Conservation (phyloP, 1,284 basidiomycete genomes). For the Boletus mariae region DNA sequence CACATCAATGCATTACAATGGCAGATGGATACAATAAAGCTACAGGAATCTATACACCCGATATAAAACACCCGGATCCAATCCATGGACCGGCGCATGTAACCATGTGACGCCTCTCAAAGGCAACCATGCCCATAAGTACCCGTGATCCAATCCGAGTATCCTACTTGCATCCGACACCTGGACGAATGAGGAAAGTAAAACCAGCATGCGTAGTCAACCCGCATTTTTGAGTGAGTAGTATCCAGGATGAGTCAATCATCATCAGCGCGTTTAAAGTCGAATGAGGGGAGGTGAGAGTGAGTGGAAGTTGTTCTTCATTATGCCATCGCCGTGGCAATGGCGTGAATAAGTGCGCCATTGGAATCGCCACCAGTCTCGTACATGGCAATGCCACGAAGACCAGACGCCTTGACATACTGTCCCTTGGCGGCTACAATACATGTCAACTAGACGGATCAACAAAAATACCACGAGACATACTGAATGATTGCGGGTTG, state of each 20-base stretch:
- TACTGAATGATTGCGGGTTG: slow-evolving; percentile 49
- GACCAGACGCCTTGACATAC: slow-evolving; percentile 47
- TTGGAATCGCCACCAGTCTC: slow-evolving; percentile 59
- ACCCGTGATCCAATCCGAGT: not conserved
- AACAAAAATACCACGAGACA: slow-evolving; percentile 2
- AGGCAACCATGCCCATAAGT: not conserved
- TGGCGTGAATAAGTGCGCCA: slow-evolving; percentile 54
- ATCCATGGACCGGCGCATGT: not conserved
- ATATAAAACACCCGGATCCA: not conserved
- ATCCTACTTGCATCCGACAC: slow-evolving; percentile 3
- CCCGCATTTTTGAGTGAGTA: not conserved
- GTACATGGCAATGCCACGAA: slow-evolving; percentile 66
- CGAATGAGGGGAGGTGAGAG: slow-evolving; percentile 8
- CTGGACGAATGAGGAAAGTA: not conserved
- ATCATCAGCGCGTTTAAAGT: slow-evolving; percentile 10
- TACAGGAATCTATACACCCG: not conserved
- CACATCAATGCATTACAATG: not conserved
- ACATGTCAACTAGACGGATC: not conserved
- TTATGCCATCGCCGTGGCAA: slow-evolving; percentile 34
- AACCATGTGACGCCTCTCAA: not conserved
- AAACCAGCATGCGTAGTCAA: not conserved
- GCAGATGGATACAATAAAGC: slow-evolving; percentile 1
- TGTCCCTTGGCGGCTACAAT: slow-evolving; percentile 49
- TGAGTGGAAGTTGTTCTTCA: slow-evolving; percentile 11
- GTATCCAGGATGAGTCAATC: slow-evolving; percentile 27